A percentile compares a stretch with the other conserved stretches of the same genome.
phyloP scores from a whole-genome alignment of 306 rosid species.

The Ormosia emarginata region DNA sequence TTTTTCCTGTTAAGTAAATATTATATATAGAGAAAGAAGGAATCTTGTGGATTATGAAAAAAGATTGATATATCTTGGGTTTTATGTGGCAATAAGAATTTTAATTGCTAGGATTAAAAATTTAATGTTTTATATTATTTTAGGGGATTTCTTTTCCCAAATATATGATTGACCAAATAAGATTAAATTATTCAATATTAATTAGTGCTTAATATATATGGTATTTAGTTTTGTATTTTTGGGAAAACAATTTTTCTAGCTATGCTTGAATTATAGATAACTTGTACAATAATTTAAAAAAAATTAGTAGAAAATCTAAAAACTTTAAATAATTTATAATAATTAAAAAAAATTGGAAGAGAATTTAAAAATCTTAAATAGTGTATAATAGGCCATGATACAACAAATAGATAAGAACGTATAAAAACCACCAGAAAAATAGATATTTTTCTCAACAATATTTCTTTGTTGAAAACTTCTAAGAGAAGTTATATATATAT shows the following conservation, averaged over 20 bases:
- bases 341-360: too few relatives aligned
- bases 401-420: background rate
- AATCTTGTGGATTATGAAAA: background rate
- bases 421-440: background rate
- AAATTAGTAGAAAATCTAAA: too few relatives aligned
- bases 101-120: background rate
- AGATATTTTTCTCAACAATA: background rate
- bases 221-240: background rate
- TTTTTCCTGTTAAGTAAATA: background rate
- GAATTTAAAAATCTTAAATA: background rate
- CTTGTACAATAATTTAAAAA: background rate
- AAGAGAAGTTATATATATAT: background rate
- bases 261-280: background rate
- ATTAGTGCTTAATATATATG: background rate
- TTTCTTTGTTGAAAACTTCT: background rate
- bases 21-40: background rate
- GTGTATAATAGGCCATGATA: background rate
- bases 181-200: background rate
- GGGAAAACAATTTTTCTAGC: background rate
- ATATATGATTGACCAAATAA: background rate
- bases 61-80: background rate
- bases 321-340: too few relatives aligned
- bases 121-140: background rate
- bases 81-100: background rate
- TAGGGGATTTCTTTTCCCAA: background rate